These are phyloP conservation scores for Flammula alnicola DNA, from an alignment of 1,284 basidiomycete species.

Conservation along the genomic window DNA sequence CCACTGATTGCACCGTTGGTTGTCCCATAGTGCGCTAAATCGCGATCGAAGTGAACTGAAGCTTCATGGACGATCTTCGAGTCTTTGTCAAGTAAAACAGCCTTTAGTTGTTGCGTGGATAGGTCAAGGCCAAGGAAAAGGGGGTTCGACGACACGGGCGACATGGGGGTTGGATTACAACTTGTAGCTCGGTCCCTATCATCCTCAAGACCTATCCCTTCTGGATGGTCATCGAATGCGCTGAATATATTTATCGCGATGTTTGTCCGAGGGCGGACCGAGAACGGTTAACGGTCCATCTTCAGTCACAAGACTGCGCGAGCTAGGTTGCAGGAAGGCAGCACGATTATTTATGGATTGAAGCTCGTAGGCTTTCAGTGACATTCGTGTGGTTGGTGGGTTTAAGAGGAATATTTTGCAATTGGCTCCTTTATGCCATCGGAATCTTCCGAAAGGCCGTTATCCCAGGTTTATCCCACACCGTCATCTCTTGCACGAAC, in stretches of 20 bases:
- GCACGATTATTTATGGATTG: no score
- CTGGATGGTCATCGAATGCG: neutral
- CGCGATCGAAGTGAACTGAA: slow-evolving; percentile 81
- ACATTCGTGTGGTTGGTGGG: no score
- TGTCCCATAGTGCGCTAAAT: slow-evolving; percentile 77
- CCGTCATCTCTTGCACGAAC: no score
- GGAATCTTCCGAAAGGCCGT: no score
- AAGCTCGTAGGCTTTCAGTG: no score
- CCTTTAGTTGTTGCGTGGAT: slow-evolving; percentile 89
- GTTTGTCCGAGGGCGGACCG: slow-evolving; percentile 12
- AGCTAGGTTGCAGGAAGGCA: neutral
- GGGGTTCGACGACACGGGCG: slow-evolving; percentile 22
- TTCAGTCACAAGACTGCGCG: slow-evolving; percentile 6
- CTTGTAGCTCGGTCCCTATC: neutral
- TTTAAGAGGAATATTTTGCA: no score
- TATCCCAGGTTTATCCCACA: no score
- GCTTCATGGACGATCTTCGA: slow-evolving; percentile 71
- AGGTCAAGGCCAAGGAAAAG: slow-evolving; percentile 88
- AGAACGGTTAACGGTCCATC: slow-evolving; percentile 1
- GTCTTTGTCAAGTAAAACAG: slow-evolving; percentile 65
- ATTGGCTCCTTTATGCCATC: no score
- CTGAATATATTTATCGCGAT: slow-evolving; percentile 7
- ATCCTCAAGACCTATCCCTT: no score
- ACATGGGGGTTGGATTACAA: slow-evolving; percentile 8
- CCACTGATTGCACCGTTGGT: slow-evolving; percentile 74